phyloP scores from a whole-genome alignment of 2,329 filamentous ascomycete species.

The Calycina herbarum region DNA sequence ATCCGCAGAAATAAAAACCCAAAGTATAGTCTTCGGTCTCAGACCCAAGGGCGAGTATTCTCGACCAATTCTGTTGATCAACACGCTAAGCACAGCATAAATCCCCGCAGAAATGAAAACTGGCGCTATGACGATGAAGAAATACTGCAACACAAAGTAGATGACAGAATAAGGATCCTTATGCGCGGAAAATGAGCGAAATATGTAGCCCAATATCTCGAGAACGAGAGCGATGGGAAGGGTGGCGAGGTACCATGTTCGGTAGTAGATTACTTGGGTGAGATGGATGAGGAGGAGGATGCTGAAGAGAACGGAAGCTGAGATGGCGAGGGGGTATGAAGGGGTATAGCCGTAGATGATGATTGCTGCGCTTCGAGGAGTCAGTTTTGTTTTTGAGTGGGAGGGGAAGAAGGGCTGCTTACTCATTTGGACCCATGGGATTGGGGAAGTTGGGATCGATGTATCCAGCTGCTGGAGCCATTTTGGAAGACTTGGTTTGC shows the following conservation, averaged over 20 bases:
- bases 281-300: conserved; percentile 43
- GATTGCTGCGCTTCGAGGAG: neutral
- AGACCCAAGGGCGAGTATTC: too few species aligned
- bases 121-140: conserved; percentile 60
- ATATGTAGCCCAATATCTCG: conserved; percentile 52
- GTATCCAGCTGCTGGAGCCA: too few species aligned
- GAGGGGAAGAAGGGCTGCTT: neutral
- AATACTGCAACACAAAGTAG: conserved; percentile 60
- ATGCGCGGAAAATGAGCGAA: conserved; percentile 48
- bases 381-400: neutral
- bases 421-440: conserved; percentile 10
- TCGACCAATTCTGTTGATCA: conserved; percentile 40
- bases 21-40: too few species aligned
- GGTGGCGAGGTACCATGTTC: conserved; percentile 49
- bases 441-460: conserved; percentile 11
- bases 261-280: conserved; percentile 39
- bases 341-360: conserved; percentile 32
- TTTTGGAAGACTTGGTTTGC: too few species aligned
- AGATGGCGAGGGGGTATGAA: conserved; percentile 44
- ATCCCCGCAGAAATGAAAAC: conserved; percentile 58
- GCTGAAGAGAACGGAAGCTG: conserved; percentile 47
- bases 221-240: conserved; percentile 47
- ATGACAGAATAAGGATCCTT: conserved; percentile 53
- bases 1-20: too few species aligned
- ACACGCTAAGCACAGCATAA: conserved; percentile 53